Evolutionary conservation across 768 basidiomycete genomes (phyloP).

Genomic region (Rhizopogon roseolus): DNA sequence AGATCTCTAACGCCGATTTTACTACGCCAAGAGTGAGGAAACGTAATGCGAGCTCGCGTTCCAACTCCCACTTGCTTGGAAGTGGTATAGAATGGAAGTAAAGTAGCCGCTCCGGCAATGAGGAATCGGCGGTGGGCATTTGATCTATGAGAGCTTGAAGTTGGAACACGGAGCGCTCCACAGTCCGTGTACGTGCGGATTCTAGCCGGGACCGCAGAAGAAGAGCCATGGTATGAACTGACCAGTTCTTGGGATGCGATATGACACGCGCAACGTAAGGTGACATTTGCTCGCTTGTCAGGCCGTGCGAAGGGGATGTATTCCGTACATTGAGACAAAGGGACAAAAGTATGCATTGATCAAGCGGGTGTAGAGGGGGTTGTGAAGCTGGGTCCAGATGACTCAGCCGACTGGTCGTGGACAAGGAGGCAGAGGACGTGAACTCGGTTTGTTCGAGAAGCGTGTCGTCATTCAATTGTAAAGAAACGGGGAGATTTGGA

Average conservation of each 20-base stretch:
- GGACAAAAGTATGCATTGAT: conserved; percentile 88
- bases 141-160: conserved; percentile 95
- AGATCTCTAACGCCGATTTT: conserved; percentile 89
- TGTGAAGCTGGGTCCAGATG: conserved; percentile 83
- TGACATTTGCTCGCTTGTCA: conserved; percentile 88
- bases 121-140: conserved; percentile 85
- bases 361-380: conserved; percentile 85
- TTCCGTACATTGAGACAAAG: conserved; percentile 90
- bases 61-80: conserved; percentile 91
- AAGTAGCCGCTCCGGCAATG: conserved; percentile 64
- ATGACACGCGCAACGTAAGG: conserved; percentile 91
- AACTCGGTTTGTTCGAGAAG: conserved; percentile 92
- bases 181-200: conserved; percentile 81
- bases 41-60: conserved; percentile 81
- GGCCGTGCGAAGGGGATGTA: conserved; percentile 82
- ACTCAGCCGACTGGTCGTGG: conserved; percentile 41
- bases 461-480: conserved; percentile 92
- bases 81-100: conserved; percentile 80
- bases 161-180: conserved; percentile 89
- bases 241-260: conserved; percentile 90
- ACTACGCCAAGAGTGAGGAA: conserved; percentile 84
- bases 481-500: conserved; percentile 61
- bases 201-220: conserved; percentile 91
- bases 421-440: conserved; percentile 61
- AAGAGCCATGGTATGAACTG: conserved; percentile 93